These are phyloP conservation scores for Cladosporium austrohemisphaericum DNA, from an alignment of 2,329 filamentous ascomycete species.

Conservation along the genomic window DNA sequence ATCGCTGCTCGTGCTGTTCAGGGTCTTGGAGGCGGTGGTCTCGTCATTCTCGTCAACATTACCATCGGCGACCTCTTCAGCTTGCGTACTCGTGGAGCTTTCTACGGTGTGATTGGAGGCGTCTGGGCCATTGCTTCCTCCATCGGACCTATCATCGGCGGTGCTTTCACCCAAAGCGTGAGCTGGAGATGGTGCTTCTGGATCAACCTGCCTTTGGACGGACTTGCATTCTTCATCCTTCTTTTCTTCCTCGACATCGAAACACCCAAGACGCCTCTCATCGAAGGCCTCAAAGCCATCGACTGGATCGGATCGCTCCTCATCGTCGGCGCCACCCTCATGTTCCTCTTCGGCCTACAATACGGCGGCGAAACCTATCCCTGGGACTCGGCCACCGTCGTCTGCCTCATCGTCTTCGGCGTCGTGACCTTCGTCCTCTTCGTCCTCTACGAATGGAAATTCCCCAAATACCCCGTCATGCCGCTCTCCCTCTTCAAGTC, in stretches of 20 bases:
- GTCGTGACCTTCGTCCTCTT: conserved; percentile 59
- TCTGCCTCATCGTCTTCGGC: conserved; percentile 76
- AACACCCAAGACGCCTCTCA: conserved; percentile 60
- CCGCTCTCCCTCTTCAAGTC: conserved; percentile 67
- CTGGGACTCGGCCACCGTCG: conserved; percentile 70
- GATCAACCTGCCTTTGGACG: conserved; percentile 63
- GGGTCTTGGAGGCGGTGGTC: conserved; percentile 60
- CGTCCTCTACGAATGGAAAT: conserved; percentile 65
- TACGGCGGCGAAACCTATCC: conserved; percentile 74
- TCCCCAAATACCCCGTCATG: conserved; percentile 75
- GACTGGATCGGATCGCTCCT: conserved; percentile 63
- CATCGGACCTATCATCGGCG: conserved; percentile 65
- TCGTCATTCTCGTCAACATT: conserved; percentile 63
- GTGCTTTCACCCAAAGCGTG: conserved; percentile 60
- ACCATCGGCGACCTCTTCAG: conserved; percentile 62
- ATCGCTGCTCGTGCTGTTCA: conserved; percentile 60
- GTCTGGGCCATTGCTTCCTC: conserved; percentile 64
- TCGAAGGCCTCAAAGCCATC: conserved; percentile 60
- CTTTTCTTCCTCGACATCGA: conserved; percentile 64
- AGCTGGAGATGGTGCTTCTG: conserved; percentile 65
- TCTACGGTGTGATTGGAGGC: conserved; percentile 62
- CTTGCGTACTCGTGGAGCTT: conserved; percentile 53
- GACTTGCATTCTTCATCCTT: conserved; percentile 55
- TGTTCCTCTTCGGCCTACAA: conserved; percentile 82
- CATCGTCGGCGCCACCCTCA: conserved; percentile 73